These are phyloP conservation scores for Fomitiporia mediterranea DNA, from an alignment of 1,284 basidiomycete genomes.

Conservation along the genomic window DNA sequence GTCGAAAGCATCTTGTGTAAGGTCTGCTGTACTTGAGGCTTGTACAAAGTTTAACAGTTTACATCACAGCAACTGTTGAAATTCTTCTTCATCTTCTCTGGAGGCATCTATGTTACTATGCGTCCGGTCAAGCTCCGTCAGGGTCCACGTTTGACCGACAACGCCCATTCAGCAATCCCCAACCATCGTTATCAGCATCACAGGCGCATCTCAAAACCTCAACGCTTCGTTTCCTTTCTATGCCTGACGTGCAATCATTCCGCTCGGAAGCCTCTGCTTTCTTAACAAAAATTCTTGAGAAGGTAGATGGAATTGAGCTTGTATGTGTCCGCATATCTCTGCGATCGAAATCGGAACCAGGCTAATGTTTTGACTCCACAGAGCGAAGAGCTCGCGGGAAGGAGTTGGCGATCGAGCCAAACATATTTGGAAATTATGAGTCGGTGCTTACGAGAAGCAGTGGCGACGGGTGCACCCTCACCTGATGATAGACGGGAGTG, in stretches of 20 bases:
- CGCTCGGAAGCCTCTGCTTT: constrained; percentile 49
- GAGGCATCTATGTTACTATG: constrained; percentile 74
- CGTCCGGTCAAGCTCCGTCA: constrained; percentile 20
- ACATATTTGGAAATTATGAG: constrained; percentile 69
- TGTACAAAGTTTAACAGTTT: constrained; percentile 4
- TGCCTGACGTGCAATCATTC: constrained; percentile 49
- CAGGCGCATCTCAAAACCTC: constrained; percentile 17
- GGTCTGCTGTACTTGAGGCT: constrained; percentile 25
- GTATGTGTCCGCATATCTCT: constrained; percentile 31
- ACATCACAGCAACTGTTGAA: constrained; percentile 62
- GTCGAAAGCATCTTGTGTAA: constrained; percentile 52
- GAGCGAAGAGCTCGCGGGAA: constrained; percentile 37
- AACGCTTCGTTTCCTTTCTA: constrained; percentile 51
- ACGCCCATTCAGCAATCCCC: constrained; percentile 32
- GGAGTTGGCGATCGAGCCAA: constrained; percentile 54
- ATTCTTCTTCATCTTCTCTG: constrained; percentile 82
- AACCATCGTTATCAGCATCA: constrained; percentile 24
- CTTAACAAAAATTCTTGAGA: constrained; percentile 46
- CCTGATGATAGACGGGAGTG: not conserved
- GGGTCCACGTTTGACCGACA: not conserved
- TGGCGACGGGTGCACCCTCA: constrained; percentile 18
- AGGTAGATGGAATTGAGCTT: constrained; percentile 47
- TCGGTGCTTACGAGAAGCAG: constrained; percentile 54
- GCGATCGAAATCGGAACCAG: not conserved
- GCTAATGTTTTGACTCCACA: constrained; percentile 19